These are phyloP conservation scores for Graphilbum sp. DNA, from an alignment of 2,329 filamentous ascomycete species.

Conservation along the genomic window DNA sequence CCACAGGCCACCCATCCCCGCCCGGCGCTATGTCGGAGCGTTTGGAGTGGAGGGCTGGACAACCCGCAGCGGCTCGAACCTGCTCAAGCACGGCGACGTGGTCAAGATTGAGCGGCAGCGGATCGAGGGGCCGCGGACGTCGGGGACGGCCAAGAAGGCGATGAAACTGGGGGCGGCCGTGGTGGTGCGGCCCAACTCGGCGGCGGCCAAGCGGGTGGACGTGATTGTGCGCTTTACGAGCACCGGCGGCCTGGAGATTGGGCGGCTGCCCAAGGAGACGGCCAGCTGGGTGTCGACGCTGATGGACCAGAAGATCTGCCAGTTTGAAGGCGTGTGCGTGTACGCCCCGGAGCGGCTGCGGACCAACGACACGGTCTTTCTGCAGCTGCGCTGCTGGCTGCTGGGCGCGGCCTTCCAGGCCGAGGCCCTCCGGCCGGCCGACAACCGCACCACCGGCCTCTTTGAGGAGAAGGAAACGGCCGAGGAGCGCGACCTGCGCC, in stretches of 20 bases:
- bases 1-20: conserved; percentile 16
- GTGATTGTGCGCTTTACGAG: conserved; percentile 88
- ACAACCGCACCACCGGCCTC: conserved; percentile 55
- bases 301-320: conserved; percentile 78
- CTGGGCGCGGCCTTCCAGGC: conserved; percentile 58
- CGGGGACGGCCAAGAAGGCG: conserved; percentile 22
- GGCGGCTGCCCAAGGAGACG: conserved; percentile 69
- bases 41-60: conserved; percentile 89
- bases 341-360: conserved; percentile 72
- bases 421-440: conserved; percentile 41
- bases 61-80: conserved; percentile 60
- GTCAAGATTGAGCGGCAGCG: conserved; percentile 78
- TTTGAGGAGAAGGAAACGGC: conserved; percentile 75
- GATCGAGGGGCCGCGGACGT: conserved; percentile 36
- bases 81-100: conserved; percentile 68
- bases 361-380: conserved; percentile 86
- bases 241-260: conserved; percentile 61
- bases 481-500: conserved; percentile 68
- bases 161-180: conserved; percentile 21
- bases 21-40: conserved; percentile 63
- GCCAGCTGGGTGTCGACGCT: conserved; percentile 86
- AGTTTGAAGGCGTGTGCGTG: conserved; percentile 74
- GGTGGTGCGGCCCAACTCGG: conserved; percentile 23
- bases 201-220: conserved; percentile 55
- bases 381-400: conserved; percentile 70